Evolutionary conservation across 2,329 filamentous ascomycete genomes (phyloP).

Genomic region (Monosporascus sp.): DNA sequence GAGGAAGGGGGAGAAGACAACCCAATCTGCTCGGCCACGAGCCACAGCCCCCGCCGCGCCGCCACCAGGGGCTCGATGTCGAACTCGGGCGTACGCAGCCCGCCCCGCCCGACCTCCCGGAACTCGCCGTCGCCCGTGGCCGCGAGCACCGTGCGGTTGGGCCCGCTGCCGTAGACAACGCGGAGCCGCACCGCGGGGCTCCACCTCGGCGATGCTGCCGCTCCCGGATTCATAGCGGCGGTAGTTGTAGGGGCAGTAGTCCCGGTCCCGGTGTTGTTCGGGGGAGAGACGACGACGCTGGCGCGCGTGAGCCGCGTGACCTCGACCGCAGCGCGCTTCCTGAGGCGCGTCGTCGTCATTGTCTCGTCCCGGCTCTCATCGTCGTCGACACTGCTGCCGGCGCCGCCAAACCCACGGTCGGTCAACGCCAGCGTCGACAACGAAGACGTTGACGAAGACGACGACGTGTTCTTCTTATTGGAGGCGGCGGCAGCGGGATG

Average conservation of each 20-base stretch:
- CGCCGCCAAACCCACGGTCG: too few relatives aligned
- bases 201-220: slow-evolving; percentile 12
- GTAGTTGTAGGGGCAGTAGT: not conserved
- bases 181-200: slow-evolving; percentile 57
- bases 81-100: slow-evolving; percentile 67
- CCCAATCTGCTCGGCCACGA: slow-evolving; percentile 76
- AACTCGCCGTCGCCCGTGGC: slow-evolving; percentile 65
- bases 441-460: not conserved
- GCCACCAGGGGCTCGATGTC: slow-evolving; percentile 65
- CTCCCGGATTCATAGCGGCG: not conserved
- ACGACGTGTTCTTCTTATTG: not conserved
- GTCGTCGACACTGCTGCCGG: too few relatives aligned
- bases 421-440: too few relatives aligned
- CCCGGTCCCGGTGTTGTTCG: not conserved
- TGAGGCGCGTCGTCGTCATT: slow-evolving; percentile 27
- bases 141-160: slow-evolving; percentile 57
- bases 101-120: slow-evolving; percentile 56
- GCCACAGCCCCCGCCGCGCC: slow-evolving; percentile 59
- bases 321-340: slow-evolving; percentile 35
- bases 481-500: slow-evolving; percentile 35
- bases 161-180: slow-evolving; percentile 55
- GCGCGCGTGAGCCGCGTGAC: slow-evolving; percentile 53
- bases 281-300: slow-evolving; percentile 43
- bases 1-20: slow-evolving; percentile 23
- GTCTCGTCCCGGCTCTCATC: slow-evolving; percentile 33